Base-by-base conservation (phyloP, 176 grass and related monocot genomes). In the Oryza meyeriana region DNA sequence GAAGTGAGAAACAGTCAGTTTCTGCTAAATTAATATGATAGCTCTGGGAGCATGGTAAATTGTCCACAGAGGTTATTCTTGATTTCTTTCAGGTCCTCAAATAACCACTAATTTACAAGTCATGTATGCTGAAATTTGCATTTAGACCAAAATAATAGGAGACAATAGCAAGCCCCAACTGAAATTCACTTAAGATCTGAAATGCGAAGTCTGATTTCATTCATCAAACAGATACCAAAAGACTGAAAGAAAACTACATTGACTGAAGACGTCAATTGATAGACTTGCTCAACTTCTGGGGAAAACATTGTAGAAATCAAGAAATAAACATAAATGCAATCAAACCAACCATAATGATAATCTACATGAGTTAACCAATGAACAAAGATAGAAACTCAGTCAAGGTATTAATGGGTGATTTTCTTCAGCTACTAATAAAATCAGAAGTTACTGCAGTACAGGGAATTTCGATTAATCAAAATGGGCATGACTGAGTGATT, bases 191-290 rank as follows among this genome's bases (percentile, higher is more conserved):
- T 52, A 33, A 1, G 24, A 4, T 69, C 16, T 8, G 44, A 42
- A 55, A 65, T 28, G 41, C 47, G 25, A 33, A 72, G 3, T 61
- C 11, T 50, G 57, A 6, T 16, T 36, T 52, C n/a, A 35, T 50
- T 39, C 32, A 25, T 5, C 68, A 64, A 64, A 6, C 69, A 47
- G 42, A 64, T n/a, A 28, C 48, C n/a, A 62, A 31, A 83, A 75
- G 61, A 25, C 1, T 0, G 17, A 62, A 12, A 69, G 4, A 61
- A 42, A 48, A 25, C 16, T 0, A 8, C 29, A 6, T 25, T 11
- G 72, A 10, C 81, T 48, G 36, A 48, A 74, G 61, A 69, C 24
- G 47, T 76, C 22, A 82, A 63, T 39, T 76, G 10, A 58, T 58
- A 33, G 27, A 61, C 52, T 29, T 24, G 3, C 38, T 61, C 29